Evolutionary conservation across 2,329 filamentous ascomycete genomes (phyloP).

Genomic region (Penicillium polonicum): DNA sequence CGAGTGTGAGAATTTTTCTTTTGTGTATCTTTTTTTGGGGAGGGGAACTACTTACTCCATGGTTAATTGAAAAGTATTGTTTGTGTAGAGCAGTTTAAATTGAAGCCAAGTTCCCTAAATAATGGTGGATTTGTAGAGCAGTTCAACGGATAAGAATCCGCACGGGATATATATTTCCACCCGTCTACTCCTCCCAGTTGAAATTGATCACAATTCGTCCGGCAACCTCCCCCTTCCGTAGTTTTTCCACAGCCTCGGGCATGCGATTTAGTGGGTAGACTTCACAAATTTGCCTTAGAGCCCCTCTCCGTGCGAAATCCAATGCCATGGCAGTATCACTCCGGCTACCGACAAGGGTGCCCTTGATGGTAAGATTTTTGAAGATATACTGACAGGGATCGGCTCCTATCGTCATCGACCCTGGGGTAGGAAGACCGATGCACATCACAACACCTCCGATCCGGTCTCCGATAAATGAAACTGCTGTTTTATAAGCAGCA

Average conservation of each 20-base stretch:
- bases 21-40: neutral
- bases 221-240: conserved; percentile 52
- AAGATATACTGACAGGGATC: conserved; percentile 30
- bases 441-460: conserved; percentile 56
- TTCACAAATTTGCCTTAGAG: conserved; percentile 52
- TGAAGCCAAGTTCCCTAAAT: neutral
- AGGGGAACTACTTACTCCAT: too few species aligned
- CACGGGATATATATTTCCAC: neutral
- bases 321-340: conserved; percentile 34
- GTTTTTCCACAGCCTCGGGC: conserved; percentile 52
- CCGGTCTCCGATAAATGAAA: conserved; percentile 42
- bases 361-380: conserved; percentile 29
- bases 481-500: conserved; percentile 42
- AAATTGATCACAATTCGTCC: conserved; percentile 57
- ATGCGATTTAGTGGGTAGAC: conserved; percentile 49
- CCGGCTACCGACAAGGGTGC: conserved; percentile 33
- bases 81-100: neutral
- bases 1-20: conserved; percentile 6
- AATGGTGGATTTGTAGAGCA: neutral
- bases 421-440: conserved; percentile 40
- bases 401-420: conserved; percentile 22
- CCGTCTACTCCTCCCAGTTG: conserved; percentile 33
- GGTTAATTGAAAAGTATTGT: too few species aligned
- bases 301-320: conserved; percentile 51
- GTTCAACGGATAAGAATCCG: neutral